Base-by-base conservation (phyloP, 2,329 filamentous ascomycete species). In the Fusarium staphyleae region DNA sequence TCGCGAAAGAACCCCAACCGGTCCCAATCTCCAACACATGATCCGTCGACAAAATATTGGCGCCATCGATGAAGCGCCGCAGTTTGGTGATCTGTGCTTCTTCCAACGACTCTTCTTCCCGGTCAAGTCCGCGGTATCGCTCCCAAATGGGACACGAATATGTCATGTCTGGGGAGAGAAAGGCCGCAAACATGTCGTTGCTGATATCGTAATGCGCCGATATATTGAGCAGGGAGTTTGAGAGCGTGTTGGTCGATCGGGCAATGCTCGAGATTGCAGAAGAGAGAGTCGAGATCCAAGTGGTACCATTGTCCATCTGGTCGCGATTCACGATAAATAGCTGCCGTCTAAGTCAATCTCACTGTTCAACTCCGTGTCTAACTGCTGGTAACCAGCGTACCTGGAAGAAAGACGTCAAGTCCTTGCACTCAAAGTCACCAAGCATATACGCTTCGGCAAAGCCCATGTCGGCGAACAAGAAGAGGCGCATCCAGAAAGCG, bases 11-110 rank as follows among this genome's bases (percentile, higher is more conserved):
- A 2, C 88, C 88, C 88, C 88, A 91, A 11, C 88, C 88, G 2
- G 87, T 90, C 3, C 88, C 88, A 47, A 91, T 90, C 63, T 91
- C 88, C 13, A 91, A 73, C 2, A 91, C 83, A 65, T 90, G 87
- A 57, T 91, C 87, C 1, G 78, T 79, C 0, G 78, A 51, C 57
- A 87, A 85, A 58, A 91, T 84, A 40, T 75, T 81, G 12, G 86
- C 84, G 22, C 85, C 86, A 41, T 84, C 77, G 41, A 91, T 85
- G 68, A 90, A 87, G 7, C 83, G 80, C 53, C 81, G 74, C 12
- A 91, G 74, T 69, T 91, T 91, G 13, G 82, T 83, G 68, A 83
- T 80, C 69, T 91, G 88, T 1, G 88, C 88, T 15, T 81, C 75
- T 66, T 89, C 83, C 1, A 90, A 74, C 0, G 78, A 78, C 66